Percentiles rank a stretch among this genome's conserved stretches.
phyloP scores from a whole-genome alignment of 352 stramenopile genomes.

The Pythium myriotylum region DNA sequence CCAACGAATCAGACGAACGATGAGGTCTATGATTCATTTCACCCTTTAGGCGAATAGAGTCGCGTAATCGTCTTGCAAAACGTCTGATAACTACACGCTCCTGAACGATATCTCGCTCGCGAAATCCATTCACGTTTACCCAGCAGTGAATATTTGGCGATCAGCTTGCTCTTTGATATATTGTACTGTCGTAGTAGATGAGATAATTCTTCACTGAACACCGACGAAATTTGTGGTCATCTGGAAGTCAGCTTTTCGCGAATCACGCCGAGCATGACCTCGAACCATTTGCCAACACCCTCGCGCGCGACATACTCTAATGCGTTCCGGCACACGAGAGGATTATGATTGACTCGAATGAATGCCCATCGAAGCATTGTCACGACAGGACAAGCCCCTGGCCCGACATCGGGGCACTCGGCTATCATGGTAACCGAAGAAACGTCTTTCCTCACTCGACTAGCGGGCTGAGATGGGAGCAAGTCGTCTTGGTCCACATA shows the following conservation, averaged over 20 bases:
- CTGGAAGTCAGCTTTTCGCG: not conserved
- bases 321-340: not conserved
- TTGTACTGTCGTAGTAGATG: no score
- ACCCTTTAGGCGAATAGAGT: no score
- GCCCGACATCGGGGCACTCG: not conserved
- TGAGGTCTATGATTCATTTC: no score
- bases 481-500: conserved; percentile 16
- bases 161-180: no score
- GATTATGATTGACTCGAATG: not conserved
- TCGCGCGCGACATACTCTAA: not conserved
- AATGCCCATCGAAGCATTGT: not conserved
- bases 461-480: conserved; percentile 1
- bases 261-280: not conserved
- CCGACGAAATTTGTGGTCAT: no score
- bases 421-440: not conserved
- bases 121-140: no score
- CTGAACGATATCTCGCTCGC: no score
- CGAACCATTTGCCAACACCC: not conserved
- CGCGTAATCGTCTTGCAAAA: no score
- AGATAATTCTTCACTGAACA: no score
- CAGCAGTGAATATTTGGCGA: no score
- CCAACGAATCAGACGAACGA: no score
- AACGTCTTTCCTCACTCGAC: not conserved
- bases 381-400: not conserved
- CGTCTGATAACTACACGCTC: no score